Percentiles rank a stretch among this genome's conserved stretches.
Evolutionary conservation across 257 asterid species (phyloP).

Genomic region (Primulina tabacum): DNA sequence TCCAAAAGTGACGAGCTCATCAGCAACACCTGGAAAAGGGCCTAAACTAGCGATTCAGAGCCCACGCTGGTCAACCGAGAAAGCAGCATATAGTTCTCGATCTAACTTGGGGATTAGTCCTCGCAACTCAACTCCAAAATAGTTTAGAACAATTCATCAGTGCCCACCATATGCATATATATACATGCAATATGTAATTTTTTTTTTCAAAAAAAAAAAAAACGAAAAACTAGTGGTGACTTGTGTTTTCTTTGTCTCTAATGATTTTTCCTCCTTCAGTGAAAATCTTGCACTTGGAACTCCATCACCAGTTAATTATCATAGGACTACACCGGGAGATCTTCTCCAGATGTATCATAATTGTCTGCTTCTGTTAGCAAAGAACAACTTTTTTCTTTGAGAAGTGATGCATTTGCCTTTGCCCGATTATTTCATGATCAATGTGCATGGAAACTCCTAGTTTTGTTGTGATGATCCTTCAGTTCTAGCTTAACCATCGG

Average conservation of each 20-base stretch:
- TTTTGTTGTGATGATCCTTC: too few relatives aligned
- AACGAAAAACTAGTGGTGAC: too few relatives aligned
- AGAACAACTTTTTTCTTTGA: too few relatives aligned
- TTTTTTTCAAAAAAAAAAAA: background rate
- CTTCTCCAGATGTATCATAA: too few relatives aligned
- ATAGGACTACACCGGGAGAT: too few relatives aligned
- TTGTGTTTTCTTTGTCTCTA: slow-evolving; percentile 19
- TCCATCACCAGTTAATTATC: background rate
- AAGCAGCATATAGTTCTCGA: slow-evolving; percentile 49
- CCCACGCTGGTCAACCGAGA: slow-evolving; percentile 51
- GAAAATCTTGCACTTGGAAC: background rate
- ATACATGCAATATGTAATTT: slow-evolving; percentile 10
- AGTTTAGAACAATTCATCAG: slow-evolving; percentile 2
- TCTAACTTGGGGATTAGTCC: slow-evolving; percentile 61
- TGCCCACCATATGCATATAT: background rate
- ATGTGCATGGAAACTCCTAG: too few relatives aligned
- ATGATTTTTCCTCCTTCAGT: background rate
- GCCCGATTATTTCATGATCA: too few relatives aligned
- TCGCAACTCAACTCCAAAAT: slow-evolving; percentile 27
- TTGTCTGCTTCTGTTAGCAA: too few relatives aligned
- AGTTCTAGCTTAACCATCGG: too few relatives aligned
- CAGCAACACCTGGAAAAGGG: slow-evolving; percentile 62
- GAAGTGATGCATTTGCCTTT: too few relatives aligned
- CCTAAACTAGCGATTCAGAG: slow-evolving; percentile 43
- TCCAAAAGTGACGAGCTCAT: slow-evolving; percentile 57